These are phyloP conservation scores for Cryphonectria parasitica DNA, from an alignment of 2,329 filamentous ascomycete genomes.

Conservation along the genomic window DNA sequence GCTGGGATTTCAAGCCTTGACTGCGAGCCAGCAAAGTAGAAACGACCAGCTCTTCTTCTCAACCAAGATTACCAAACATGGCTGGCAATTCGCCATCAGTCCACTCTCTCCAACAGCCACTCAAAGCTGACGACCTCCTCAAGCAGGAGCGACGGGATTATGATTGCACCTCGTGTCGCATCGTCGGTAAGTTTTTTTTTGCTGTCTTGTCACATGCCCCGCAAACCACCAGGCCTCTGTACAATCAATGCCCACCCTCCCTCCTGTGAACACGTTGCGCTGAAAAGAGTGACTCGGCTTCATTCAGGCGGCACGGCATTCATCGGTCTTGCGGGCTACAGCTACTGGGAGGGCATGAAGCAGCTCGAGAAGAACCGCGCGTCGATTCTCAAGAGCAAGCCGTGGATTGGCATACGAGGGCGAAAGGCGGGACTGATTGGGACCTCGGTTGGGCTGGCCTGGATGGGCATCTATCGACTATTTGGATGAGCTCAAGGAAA, in stretches of 20 bases:
- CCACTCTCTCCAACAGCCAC: slow-evolving; percentile 60
- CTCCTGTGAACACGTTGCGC: not conserved
- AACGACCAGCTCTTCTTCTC: not conserved
- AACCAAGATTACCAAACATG: slow-evolving; percentile 39
- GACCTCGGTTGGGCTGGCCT: slow-evolving; percentile 69
- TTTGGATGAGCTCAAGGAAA: slow-evolving; percentile 53
- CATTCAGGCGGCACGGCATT: slow-evolving; percentile 72
- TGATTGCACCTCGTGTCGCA: slow-evolving; percentile 72
- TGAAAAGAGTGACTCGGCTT: not conserved
- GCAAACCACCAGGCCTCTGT: too few species aligned
- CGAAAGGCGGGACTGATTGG: slow-evolving; percentile 68
- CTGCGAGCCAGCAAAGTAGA: not conserved
- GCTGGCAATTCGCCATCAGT: slow-evolving; percentile 54
- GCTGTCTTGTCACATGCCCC: not conserved
- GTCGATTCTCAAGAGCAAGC: slow-evolving; percentile 70
- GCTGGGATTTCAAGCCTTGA: not conserved
- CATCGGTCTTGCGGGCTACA: slow-evolving; percentile 75
- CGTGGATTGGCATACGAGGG: slow-evolving; percentile 73
- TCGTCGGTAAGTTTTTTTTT: slow-evolving; percentile 68
- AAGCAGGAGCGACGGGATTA: slow-evolving; percentile 57
- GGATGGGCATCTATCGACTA: slow-evolving; percentile 71
- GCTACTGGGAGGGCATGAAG: slow-evolving; percentile 73
- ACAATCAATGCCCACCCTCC: too few species aligned
- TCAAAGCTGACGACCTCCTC: slow-evolving; percentile 62
- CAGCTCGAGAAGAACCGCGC: slow-evolving; percentile 70